phyloP scores from a whole-genome alignment of 2,329 filamentous ascomycete species.

The Exophiala oligosperma region DNA sequence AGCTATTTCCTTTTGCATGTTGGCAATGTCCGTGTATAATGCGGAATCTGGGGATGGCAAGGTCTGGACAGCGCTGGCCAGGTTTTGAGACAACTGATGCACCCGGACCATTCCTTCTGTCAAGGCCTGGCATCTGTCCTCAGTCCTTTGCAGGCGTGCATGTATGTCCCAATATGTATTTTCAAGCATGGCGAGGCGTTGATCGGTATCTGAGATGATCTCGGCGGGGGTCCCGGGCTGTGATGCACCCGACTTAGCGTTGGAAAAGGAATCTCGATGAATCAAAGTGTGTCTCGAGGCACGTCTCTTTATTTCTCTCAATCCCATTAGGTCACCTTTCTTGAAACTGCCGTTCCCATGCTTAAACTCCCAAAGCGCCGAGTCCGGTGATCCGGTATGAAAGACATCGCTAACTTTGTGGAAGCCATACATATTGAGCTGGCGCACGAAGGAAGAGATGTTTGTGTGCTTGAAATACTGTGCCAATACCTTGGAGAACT shows the following conservation, averaged over 20 bases:
- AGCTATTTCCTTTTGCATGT: conserved; percentile 63
- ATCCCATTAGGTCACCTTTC: conserved; percentile 82
- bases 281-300: conserved; percentile 92
- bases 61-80: conserved; percentile 24
- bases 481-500: conserved; percentile 96
- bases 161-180: conserved; percentile 80
- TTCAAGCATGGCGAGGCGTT: conserved; percentile 73
- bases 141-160: conserved; percentile 72
- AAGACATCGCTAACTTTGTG: conserved; percentile 99
- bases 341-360: conserved; percentile 98
- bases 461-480: conserved; percentile 99
- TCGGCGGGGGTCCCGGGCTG: conserved; percentile 85
- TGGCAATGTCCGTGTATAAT: conserved; percentile 66
- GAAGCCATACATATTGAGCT: conserved; percentile 99
- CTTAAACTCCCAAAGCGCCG: conserved; percentile 97
- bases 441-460: conserved; percentile 95
- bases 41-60: conserved; percentile 74
- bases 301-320: conserved; percentile 92
- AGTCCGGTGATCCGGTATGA: conserved; percentile 89
- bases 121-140: conserved; percentile 83
- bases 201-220: conserved; percentile 77
- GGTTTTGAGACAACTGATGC: conserved; percentile 56
- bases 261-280: conserved; percentile 83
- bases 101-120: conserved; percentile 77
- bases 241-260: conserved; percentile 71